These are phyloP conservation scores for Vigna angularis DNA, from an alignment of 306 rosid species.

Conservation along the genomic window DNA sequence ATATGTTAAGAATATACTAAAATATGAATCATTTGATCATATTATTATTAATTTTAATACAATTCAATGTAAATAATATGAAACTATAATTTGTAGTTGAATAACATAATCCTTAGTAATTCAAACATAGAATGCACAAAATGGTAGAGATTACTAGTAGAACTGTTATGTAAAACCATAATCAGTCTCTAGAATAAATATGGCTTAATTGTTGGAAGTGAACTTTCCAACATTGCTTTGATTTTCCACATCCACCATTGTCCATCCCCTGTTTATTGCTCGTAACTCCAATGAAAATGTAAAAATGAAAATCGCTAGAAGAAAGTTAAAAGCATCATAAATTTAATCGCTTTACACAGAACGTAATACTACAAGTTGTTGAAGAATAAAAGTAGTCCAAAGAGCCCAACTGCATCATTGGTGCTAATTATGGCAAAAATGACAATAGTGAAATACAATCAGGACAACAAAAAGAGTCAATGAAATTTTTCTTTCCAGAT, in stretches of 20 bases:
- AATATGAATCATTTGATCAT: no score
- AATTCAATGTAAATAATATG: no score
- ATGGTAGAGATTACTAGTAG: not conserved
- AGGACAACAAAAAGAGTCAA: constrained; percentile 38
- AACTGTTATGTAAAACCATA: not conserved
- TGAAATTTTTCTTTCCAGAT: not conserved
- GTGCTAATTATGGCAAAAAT: constrained; percentile 30
- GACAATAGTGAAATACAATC: constrained; percentile 1
- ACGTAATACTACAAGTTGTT: constrained; percentile 22
- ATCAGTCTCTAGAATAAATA: not conserved
- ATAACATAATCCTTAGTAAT: no score
- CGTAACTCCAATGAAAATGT: not conserved
- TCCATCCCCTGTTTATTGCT: not conserved
- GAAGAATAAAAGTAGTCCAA: constrained; percentile 1
- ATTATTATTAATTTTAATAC: no score
- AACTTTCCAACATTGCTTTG: not conserved
- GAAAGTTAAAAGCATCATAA: no score
- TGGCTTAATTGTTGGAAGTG: not conserved
- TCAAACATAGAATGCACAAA: not conserved
- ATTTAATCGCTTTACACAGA: constrained; percentile 32
- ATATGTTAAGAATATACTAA: no score
- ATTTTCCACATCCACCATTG: not conserved
- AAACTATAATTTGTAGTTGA: no score
- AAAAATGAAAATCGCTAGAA: not conserved
- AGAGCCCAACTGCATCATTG: constrained; percentile 25